Percentiles rank a stretch among this genome's conserved stretches.
Conservation (phyloP, 2,329 filamentous ascomycete species). For the Dactylonectria macrodidyma region DNA sequence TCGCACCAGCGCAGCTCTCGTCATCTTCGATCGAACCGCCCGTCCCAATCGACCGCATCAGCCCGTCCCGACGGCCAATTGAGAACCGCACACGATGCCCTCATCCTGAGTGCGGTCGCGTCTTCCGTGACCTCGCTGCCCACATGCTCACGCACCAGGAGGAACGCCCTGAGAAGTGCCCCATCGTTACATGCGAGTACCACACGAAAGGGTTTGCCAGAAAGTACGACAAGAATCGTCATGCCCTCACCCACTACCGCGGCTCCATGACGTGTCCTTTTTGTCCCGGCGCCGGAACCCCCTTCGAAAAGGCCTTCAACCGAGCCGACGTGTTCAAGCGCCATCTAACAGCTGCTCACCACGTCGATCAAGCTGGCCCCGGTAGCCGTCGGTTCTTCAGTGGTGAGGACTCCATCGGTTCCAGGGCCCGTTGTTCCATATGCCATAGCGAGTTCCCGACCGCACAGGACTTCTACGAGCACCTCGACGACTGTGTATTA, state of each 20-base stretch:
- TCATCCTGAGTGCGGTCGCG: slow-evolving; percentile 70
- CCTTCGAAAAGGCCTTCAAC: slow-evolving; percentile 96
- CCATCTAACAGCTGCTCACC: slow-evolving; percentile 92
- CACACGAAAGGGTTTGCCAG: slow-evolving; percentile 94
- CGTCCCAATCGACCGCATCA: slow-evolving; percentile 47
- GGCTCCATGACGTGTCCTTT: slow-evolving; percentile 98
- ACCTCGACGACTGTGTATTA: slow-evolving; percentile 80
- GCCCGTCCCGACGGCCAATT: slow-evolving; percentile 50
- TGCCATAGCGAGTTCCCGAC: slow-evolving; percentile 85
- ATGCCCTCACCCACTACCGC: slow-evolving; percentile 97
- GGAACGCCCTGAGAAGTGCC: slow-evolving; percentile 95
- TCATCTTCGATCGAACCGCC: slow-evolving; percentile 43
- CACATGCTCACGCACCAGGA: slow-evolving; percentile 98
- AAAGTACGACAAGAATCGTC: slow-evolving; percentile 98
- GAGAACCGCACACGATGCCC: slow-evolving; percentile 67
- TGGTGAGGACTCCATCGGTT: slow-evolving; percentile 47
- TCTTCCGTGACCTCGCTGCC: slow-evolving; percentile 79
- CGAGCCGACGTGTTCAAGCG: slow-evolving; percentile 97
- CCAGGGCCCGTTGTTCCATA: slow-evolving; percentile 90
- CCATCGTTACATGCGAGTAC: slow-evolving; percentile 93
- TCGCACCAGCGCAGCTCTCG: slow-evolving; percentile 34
- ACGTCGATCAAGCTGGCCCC: slow-evolving; percentile 93
- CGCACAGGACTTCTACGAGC: slow-evolving; percentile 97
- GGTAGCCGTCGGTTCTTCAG: slow-evolving; percentile 71
- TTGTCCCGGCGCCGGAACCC: slow-evolving; percentile 88